These are phyloP conservation scores for Grifola frondosa DNA, from an alignment of 1,284 basidiomycete species.

Conservation along the genomic window DNA sequence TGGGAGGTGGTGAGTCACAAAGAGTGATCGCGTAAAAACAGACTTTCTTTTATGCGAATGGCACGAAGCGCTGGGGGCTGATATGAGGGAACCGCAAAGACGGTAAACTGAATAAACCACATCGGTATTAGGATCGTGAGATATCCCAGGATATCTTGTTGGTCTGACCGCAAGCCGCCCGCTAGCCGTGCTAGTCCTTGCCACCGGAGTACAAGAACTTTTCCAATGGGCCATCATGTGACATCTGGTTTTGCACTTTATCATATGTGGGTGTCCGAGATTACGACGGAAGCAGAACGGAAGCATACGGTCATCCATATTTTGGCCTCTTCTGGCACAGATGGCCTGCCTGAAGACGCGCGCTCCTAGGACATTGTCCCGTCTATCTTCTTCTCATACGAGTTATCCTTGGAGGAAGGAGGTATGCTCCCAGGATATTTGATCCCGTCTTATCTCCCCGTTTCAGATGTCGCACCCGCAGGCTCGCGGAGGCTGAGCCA, in stretches of 20 bases:
- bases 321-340: no score
- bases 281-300: not conserved
- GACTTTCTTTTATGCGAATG: constrained; percentile 26
- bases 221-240: constrained; percentile 16
- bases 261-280: not conserved
- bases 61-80: constrained; percentile 21
- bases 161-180: constrained; percentile 21
- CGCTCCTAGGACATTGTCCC: no score
- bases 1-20: constrained; percentile 12
- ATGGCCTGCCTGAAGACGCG: no score
- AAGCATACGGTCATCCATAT: not conserved
- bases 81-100: constrained; percentile 19
- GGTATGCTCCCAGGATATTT: no score
- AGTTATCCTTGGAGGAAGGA: no score
- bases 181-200: constrained; percentile 16
- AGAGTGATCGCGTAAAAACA: no score
- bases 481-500: no score
- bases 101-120: constrained; percentile 24
- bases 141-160: constrained; percentile 17
- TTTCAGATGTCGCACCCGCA: no score
- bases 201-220: constrained; percentile 7
- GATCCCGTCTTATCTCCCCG: no score
- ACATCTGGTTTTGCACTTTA: constrained; percentile 9
- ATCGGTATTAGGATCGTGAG: constrained; percentile 23
- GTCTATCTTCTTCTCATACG: no score